These are phyloP conservation scores for Letharia lupina DNA, from an alignment of 495 filamentous ascomycete genomes.

Conservation along the genomic window DNA sequence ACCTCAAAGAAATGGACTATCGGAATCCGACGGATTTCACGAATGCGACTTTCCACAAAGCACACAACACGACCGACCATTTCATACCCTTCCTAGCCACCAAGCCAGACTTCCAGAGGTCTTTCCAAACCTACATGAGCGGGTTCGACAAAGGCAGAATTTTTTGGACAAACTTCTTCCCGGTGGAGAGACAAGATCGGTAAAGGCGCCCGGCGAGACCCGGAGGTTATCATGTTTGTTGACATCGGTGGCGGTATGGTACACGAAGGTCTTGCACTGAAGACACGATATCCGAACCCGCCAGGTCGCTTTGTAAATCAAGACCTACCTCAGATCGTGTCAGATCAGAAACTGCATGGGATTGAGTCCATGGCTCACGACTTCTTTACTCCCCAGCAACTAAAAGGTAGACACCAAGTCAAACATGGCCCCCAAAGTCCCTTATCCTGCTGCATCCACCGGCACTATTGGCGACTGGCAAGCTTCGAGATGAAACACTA, in stretches of 20 bases:
- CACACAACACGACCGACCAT: conserved; percentile 34
- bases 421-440: neutral
- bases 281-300: conserved; percentile 35
- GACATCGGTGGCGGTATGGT: conserved; percentile 49
- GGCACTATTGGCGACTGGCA: no score
- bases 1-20: conserved; percentile 36
- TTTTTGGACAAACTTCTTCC: conserved; percentile 36
- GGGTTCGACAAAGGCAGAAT: conserved; percentile 12
- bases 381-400: conserved; percentile 39
- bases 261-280: conserved; percentile 42
- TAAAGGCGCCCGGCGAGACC: conserved; percentile 16
- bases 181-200: conserved; percentile 10
- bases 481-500: neutral
- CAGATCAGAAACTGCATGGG: conserved; percentile 30
- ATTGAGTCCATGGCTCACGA: conserved; percentile 41
- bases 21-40: conserved; percentile 30
- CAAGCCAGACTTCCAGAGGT: conserved; percentile 31
- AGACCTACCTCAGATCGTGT: conserved; percentile 21
- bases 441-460: neutral
- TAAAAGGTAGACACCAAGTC: conserved; percentile 17
- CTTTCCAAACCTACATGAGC: conserved; percentile 34
- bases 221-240: conserved; percentile 35
- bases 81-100: conserved; percentile 34
- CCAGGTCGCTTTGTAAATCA: conserved; percentile 31
- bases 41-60: conserved; percentile 38